Base-by-base conservation (phyloP, 306 rosid genomes). In the Purshia tridentata region DNA sequence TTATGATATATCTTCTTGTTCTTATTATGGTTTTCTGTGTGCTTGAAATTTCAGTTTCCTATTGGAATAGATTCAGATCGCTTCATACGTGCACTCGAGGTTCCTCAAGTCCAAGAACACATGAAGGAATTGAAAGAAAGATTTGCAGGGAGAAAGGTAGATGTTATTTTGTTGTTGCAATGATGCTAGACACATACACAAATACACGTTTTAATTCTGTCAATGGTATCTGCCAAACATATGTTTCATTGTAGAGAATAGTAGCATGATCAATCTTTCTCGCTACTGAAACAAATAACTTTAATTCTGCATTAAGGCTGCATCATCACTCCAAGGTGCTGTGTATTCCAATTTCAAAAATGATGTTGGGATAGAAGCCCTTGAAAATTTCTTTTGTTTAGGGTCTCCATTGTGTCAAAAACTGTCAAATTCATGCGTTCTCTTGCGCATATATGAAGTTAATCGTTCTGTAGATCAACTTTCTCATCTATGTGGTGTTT, bases 41-140 rank as follows among this genome's bases (percentile, higher is more conserved):
- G 55, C 75, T 87, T 76, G 64, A 75, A 72, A 50, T 75, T 79
- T 75, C 84, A 93, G 97, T 92, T 89, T 80, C 97, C 97, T 22
- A 92, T 92, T 82, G 97, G 97, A 37, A 92, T 92, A 76, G 97
- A 92, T 77, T 89, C 96, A 5, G 86, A 84, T 0, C 87, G 97
- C 64, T 92, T 92, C 80, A 89, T 72, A 55, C 85, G 84, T 50
- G 97, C 96, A 19, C 93, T 92, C 67, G 90, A 92, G 18, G 61
- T 63, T 63, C 55, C 75, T 72, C 49, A 40, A 61, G 96, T 92
- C 72, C 84, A 85, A 77, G 81, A 53, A 0, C 89, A 85, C 82
- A 81, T 92, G 16, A 88, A 69, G 81, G 93, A 92, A 52, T 81
- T 92, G 29, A 83, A 88, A 77, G 93, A 92, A 70, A 83, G 96